Base-by-base conservation (phyloP, 1,284 basidiomycete species). In the Ceratobasidium papillatum region DNA sequence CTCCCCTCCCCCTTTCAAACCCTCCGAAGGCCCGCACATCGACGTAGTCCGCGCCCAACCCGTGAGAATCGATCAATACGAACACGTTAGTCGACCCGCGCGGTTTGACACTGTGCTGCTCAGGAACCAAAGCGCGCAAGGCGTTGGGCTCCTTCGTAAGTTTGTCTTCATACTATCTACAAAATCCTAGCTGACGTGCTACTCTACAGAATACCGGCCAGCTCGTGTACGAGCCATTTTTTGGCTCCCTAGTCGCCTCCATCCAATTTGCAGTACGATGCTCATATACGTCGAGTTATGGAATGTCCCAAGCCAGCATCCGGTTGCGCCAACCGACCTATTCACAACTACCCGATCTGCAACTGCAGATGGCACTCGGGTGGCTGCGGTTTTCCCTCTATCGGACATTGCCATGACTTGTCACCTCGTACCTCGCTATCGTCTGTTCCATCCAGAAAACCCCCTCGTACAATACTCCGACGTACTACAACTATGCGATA, bases 261-360 rank as follows among this genome's bases (percentile, higher is more conserved):
- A 30, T 19, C 38, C 25, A 3, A 8, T 58, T 5, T 71, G 17
- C 38, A 2, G 22, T 41, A 17, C 25, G 12, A 43, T 45, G n/a
- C 66, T 71, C n/a, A 41, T 22, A 12, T 71, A 71, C 34, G 52
- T 59, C 66, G 52, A 71, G 54, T n/a, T 71, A 9, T 71, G 58
- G 54, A 59, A 58, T 14, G 32, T n/a, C 8, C 36, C 34, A n/a
- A 61, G 58, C 34, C 8, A 36, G 7, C 5, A 61, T 11, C 36
- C 65, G 1, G 22, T 38, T 3, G 25, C 36, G 5, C 32, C 34
- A 9, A 41, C 38, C 9, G 64, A 49, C 11, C 38, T 52, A 5
- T 66, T 49, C 32, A 66, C 45, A 4, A 45, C 64, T 14, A 34
- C 14, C 9, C 64, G 45, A 22, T 45, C 45, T n/a, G n/a, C n/a